Base-by-base conservation (phyloP, 2,329 filamentous ascomycete species). In the Akanthomyces muscarius region DNA sequence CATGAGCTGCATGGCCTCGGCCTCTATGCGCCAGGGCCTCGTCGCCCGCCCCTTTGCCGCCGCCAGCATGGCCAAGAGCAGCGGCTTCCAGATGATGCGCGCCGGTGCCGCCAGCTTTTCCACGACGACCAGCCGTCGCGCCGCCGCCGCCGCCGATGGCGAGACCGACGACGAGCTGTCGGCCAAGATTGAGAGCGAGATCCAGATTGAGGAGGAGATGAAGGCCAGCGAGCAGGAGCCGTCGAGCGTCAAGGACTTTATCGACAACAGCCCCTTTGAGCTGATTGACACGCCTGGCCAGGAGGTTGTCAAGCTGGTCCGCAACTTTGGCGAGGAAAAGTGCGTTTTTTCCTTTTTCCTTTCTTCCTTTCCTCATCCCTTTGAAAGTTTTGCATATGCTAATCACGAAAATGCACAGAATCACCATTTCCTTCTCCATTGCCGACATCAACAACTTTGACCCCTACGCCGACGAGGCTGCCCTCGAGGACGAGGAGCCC, bases 321-420 rank as follows among this genome's bases (percentile, higher is more conserved):
- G 93, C 72, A 89, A 85, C 67, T 94, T 91, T 72, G 90, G 90
- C 71, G 88, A 96, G 66, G 95, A 99, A 82, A 91, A 89, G 92
- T 95, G 78, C 77, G 87, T 77, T 56, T 8, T 13, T 18, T 25
- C 11, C 11, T n/a, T 4, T 18, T 61, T 59, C 25, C 5, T 14
- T 41, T 4, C 13, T 18, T 61, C 61, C 25, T 4, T n/a, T 38
- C 10, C 11, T n/a, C 14, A n/a, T 30, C 16, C 36, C 18, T 11
- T 11, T 33, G 11, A n/a, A n/a, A 33, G 7, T 23, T 23, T 25
- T 8, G 25, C 53, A 60, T 25, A 8, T 41, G 10, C 51, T 47
- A 41, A 48, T 16, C 13, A 41, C 10, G 2, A 11, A 5, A 41
- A 14, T 30, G 28, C 38, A 16, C 57, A 80, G 76, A 69, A 80